Base-by-base conservation (phyloP, 2,329 filamentous ascomycete genomes). In the Penicillium sp. region DNA sequence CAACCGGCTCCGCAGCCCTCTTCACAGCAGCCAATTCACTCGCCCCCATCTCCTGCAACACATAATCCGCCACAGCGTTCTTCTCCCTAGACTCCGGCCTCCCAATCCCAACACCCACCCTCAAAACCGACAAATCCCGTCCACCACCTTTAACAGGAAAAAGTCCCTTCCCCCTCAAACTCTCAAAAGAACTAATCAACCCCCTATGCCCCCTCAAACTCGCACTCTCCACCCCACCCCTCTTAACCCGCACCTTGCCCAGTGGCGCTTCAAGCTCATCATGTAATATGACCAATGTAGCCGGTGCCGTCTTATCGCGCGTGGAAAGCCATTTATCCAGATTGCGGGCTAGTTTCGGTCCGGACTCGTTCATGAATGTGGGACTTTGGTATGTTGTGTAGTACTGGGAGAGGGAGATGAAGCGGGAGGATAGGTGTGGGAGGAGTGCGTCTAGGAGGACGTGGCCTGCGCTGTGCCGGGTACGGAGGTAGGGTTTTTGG, bases 381-480 rank as follows among this genome's bases (percentile, higher is more conserved):
- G 86, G 82, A 28, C 84, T 89, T 66, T 93, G 85, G 71, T 88
- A 83, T 38, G 65, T 69, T 45, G 64, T 58, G 59, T 68, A 69
- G 54, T 37, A 37, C 1, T 18, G 6, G 3, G 20, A 9, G 8
- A 63, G 60, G 23, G 72, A 56, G 3, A 75, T 80, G 42, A 55
- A 81, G 75, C 55, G 67, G 2, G 56, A 37, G 15, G 59, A 60
- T 13, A 86, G 72, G 24, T 72, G 67, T 13, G 72, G 75, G 18
- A 78, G 76, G 7, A 92, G 72, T 2, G 79, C 75, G 46, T 80
- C 75, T 57, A 95, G 81, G 40, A 89, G 81, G 48, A 83, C 81
- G 73, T 97, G 92, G 9, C 91, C 93, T 12, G 90, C 89, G 23
- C 85, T 91, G 72, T 97, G 93, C 6, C 92, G 83, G 18, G 88